Conservation (phyloP, 352 stramenopile species). For the Salisapilia sapeloensis region DNA sequence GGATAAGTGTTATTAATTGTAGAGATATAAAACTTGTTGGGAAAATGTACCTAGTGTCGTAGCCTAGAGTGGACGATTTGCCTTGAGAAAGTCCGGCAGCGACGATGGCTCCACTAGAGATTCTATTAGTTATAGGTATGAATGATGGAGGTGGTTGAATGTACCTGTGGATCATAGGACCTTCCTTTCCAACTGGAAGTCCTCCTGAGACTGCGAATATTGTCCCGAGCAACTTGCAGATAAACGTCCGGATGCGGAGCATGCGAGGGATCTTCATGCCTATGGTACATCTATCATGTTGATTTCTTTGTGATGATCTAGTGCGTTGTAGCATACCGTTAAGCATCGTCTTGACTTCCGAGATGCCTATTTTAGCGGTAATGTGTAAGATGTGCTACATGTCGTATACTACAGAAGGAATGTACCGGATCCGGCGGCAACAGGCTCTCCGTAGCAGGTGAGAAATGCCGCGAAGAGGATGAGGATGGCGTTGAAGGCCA, state of each 20-base stretch:
- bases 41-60: conserved; percentile 34
- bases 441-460: conserved; percentile 53
- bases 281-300: conserved; percentile 1
- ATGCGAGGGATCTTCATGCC: conserved; percentile 72
- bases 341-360: conserved; percentile 86
- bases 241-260: conserved; percentile 55
- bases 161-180: conserved; percentile 84
- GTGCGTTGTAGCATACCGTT: conserved; percentile 29
- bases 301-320: neutral
- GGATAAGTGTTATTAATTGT: neutral
- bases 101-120: conserved; percentile 44
- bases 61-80: conserved; percentile 52
- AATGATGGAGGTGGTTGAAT: neutral
- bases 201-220: conserved; percentile 72
- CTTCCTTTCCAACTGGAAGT: conserved; percentile 84
- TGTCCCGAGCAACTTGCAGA: conserved; percentile 81
- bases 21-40: neutral
- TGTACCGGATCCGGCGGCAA: conserved; percentile 57
- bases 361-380: conserved; percentile 41
- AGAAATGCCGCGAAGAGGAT: conserved; percentile 54
- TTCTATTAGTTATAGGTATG: conserved; percentile 7
- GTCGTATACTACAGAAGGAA: conserved; percentile 2
- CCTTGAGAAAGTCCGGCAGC: conserved; percentile 58
- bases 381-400: neutral
- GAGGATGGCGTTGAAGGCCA: conserved; percentile 55